Base-by-base conservation (phyloP, 768 basidiomycete species). In the Naganishia vishniacii region DNA sequence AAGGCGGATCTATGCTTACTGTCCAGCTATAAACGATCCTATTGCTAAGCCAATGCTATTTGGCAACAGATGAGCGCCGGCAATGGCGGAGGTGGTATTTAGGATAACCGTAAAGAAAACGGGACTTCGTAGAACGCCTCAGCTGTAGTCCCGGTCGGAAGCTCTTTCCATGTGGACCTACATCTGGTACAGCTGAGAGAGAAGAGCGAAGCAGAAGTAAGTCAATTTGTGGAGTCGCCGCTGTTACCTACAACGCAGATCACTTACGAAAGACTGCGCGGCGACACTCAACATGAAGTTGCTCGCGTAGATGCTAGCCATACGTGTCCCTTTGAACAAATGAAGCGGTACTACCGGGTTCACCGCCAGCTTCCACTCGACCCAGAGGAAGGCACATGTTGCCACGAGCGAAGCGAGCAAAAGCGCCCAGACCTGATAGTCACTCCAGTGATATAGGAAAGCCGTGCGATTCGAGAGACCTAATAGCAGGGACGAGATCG, bases 381-480 rank as follows among this genome's bases (percentile, higher is more conserved):
- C 69, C 7, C 34, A 62, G 2, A 74, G 29, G 48, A 77, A 72
- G 9, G 65, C 12, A 28, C 48, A 32, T 18, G 42, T 42, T 1
- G 58, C 49, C n/a, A 71, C 4, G 13, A 67, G 46, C 2, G 68
- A 59, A 3, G 68, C 65, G 7, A 75, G 47, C 9, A 77, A 53
- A 42, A 72, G 64, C 4, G 72, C 71, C 72, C 71, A 77, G 3
- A 77, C 76, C 13, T 69, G 64, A 12, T 69, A 69, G 13, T 71
- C 62, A 12, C 71, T 69, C 76, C 76, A 77, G 0, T 73, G 71
- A 42, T 71, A 59, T 41, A 77, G 68, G 49, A 67, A 74, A 5
- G 74, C 74, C 4, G 76, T 77, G 59, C 73, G 76, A 65, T 75
- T 75, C 11, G 73, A 73, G 9, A 77, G 67, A 29, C 74, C 76